These are phyloP conservation scores for Phialocephala subalpina DNA, from an alignment of 2,329 filamentous ascomycete species.

Conservation along the genomic window DNA sequence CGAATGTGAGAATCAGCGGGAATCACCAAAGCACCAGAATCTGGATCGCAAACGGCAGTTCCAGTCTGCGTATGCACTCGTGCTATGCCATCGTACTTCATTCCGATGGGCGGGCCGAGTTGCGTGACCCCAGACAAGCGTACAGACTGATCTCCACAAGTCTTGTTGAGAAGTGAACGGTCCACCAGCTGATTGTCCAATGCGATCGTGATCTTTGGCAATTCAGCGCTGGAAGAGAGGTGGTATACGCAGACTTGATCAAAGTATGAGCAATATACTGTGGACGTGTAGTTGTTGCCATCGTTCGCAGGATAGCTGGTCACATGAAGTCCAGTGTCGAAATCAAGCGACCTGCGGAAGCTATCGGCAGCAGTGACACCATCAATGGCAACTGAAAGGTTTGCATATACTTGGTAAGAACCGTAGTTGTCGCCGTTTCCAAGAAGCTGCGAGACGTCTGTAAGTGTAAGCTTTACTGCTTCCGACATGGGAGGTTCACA, in stretches of 20 bases:
- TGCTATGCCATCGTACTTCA: constrained; percentile 52
- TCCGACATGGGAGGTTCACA: constrained; percentile 12
- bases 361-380: constrained; percentile 41
- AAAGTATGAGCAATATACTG: constrained; percentile 54
- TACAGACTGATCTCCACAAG: constrained; percentile 45
- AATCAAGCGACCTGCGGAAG: constrained; percentile 54
- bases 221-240: constrained; percentile 31
- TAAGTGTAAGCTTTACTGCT: not conserved
- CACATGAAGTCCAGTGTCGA: constrained; percentile 51
- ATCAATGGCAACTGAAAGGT: constrained; percentile 51
- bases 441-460: constrained; percentile 49
- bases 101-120: constrained; percentile 50
- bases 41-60: constrained; percentile 31
- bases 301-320: constrained; percentile 47
- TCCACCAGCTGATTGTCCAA: constrained; percentile 52
- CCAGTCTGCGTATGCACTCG: constrained; percentile 37
- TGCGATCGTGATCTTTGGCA: constrained; percentile 51
- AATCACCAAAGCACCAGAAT: constrained; percentile 43
- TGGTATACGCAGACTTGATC: constrained; percentile 47
- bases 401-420: constrained; percentile 55
- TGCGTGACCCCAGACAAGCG: constrained; percentile 49
- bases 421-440: constrained; percentile 52
- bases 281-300: constrained; percentile 44
- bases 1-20: constrained; percentile 35
- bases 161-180: constrained; percentile 39